Base-by-base conservation (phyloP, 2,329 filamentous ascomycete genomes). In the Nannizziopsis barbatae region DNA sequence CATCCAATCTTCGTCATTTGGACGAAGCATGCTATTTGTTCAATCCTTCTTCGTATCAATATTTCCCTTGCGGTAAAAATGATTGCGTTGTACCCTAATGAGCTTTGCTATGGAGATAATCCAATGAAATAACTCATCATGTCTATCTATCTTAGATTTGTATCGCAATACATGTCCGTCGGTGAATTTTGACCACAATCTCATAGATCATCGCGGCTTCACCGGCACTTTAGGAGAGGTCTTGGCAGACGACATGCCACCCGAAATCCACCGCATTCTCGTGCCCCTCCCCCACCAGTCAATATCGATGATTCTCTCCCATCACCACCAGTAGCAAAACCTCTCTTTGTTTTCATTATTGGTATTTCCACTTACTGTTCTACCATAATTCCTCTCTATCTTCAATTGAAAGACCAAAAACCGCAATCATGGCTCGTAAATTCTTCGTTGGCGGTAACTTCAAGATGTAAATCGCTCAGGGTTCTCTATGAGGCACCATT, bases 361-460 rank as follows among this genome's bases (percentile, higher is more conserved):
- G 22, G 22, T 7, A 7, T 27, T 27, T 7, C 22, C 22, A 27
- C 3, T 27, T 27, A n/a, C 9, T 5, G 9, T 37, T 37, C 35
- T 37, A 37, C 35, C 12, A 37, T 17, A 37, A 37, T 17, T 27
- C 7, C 3, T 42, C 17, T 30, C n/a, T 42, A 15, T 20, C 17
- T 30, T 42, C 39, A 30, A 10, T 42, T 42, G 17, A 20, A 42
- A 14, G 15, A 15, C 35, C 14, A 8, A 31, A 32, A 11, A 11
- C 30, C 11, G 45, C 37, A 42, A 66, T 72, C 78, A 95, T 94
- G 88, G 78, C 83, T 79, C 88, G 88, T 76, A 84, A 88, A 76
- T 95, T 94, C 78, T 94, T 95, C 71, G 86, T 95, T 70, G 89
- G 89, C 71, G 89, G 89, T 67, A 98, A 98, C 83, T 96, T 96